Evolutionary conservation across 805 yeast species (phyloP).

Genomic region (Starmerella geochares): DNA sequence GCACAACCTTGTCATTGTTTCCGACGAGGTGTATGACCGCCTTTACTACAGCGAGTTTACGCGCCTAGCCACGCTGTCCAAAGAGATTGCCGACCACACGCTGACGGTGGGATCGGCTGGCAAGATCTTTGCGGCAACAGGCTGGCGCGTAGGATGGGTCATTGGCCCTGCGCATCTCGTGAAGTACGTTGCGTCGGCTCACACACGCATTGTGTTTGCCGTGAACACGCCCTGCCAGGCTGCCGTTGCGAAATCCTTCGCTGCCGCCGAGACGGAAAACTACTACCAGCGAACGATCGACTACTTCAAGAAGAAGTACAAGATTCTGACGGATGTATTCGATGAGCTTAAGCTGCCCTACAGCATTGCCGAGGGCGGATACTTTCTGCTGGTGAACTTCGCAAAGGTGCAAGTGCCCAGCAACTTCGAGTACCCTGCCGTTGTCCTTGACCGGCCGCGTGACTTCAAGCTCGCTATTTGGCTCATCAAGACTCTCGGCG

Average conservation of each 20-base stretch:
- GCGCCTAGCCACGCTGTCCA: conserved; percentile 71
- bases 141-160: conserved; percentile 97
- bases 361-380: conserved; percentile 87
- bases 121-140: conserved; percentile 96
- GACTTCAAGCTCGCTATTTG: conserved; percentile 88
- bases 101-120: conserved; percentile 96
- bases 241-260: conserved; percentile 73
- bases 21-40: conserved; percentile 94
- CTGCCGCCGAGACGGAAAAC: conserved; percentile 46
- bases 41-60: conserved; percentile 68
- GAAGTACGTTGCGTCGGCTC: conserved; percentile 76
- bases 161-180: conserved; percentile 77
- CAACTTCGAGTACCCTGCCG: conserved; percentile 62
- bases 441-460: conserved; percentile 55
- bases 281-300: conserved; percentile 64
- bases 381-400: conserved; percentile 81
- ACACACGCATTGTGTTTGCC: conserved; percentile 86
- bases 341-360: conserved; percentile 84
- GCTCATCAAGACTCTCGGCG: conserved; percentile 86
- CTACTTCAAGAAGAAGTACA: conserved; percentile 61
- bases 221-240: conserved; percentile 88
- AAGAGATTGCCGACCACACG: conserved; percentile 69
- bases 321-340: conserved; percentile 62
- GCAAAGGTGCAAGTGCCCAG: conserved; percentile 69
- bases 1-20: conserved; percentile 67